These are phyloP conservation scores for Oryza australiensis DNA, from an alignment of 176 grass and related monocot species.

Conservation along the genomic window DNA sequence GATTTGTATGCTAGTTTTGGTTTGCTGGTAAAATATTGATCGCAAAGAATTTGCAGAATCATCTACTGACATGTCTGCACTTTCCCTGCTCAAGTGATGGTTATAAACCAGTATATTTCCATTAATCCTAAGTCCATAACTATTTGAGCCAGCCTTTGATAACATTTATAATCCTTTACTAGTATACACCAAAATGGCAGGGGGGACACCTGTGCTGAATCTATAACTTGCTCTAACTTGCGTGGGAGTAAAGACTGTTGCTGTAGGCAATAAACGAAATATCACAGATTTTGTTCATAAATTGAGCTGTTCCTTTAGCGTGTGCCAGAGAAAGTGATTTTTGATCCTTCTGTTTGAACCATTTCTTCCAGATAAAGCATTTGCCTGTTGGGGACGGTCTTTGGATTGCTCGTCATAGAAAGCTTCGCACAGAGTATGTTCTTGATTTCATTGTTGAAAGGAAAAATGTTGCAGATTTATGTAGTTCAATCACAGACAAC, in stretches of 20 bases:
- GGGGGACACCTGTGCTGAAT: background rate
- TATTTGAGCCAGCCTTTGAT: background rate
- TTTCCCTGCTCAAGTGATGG: background rate
- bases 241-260: background rate
- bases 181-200: background rate
- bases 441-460: conserved; percentile 97
- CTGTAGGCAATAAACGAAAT: background rate
- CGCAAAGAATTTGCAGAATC: background rate
- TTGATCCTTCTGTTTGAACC: conserved; percentile 36
- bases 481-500: conserved; percentile 73
- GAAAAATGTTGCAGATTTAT: conserved; percentile 74
- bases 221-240: background rate
- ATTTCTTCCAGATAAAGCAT: conserved; percentile 53
- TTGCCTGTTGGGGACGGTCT: conserved; percentile 91
- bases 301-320: conserved; percentile 18
- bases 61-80: background rate
- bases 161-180: background rate
- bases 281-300: background rate
- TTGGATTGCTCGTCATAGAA: conserved; percentile 70
- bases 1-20: background rate
- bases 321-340: conserved; percentile 8
- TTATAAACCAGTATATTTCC: background rate
- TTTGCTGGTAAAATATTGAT: background rate
- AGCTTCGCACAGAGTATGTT: conserved; percentile 65
- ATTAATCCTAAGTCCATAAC: background rate